Evolutionary conservation across 2,329 filamentous ascomycete species (phyloP), one percentile per base, ranked within the genome.

Genomic region (Plectosphaerella sp.): DNA sequence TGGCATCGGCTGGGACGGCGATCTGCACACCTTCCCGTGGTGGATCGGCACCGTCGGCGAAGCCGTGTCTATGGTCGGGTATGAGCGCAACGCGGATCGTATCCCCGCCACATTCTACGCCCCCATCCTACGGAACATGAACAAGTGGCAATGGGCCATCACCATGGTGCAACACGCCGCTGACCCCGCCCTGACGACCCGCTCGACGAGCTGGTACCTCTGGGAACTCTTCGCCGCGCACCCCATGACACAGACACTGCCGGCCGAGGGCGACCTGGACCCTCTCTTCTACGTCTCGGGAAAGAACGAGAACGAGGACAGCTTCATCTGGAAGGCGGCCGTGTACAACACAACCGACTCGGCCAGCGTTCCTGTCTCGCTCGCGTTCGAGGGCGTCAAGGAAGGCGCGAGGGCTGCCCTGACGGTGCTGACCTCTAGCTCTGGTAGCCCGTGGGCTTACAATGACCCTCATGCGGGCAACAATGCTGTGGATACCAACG

Each of bases 1-100:
- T n/a, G 75, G 75, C 5, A 74, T 66, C 16, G 70, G 70, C 55
- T 80, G 75, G 70, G 57, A 64, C 2, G 74, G 73, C 3, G 59
- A 72, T 14, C 72, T 77, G 47, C 72, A 71, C 58, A 63, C 68
- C 36, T 80, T 72, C 57, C 78, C 74, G 1, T 82, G 75, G 71
- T 80, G 78, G 82, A 78, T 80, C 48, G 83, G 82, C 24, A 72
- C 78, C 9, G 80, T 88, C 3, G 78, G 77, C 14, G 85, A 88
- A 62, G 84, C 82, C 22, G 74, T 88, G n/a, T 84, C 79, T 51
- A 71, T 87, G 15, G 74, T 88, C 55, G 80, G 83, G 16, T 80
- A 81, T 28, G 85, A 88, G 72, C 75, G 84, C 52, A 88, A 88
- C 65, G 73, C 75, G 4, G 80, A 86, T 58, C 74, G 76, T 18